These are phyloP conservation scores for Rhizomucor miehei DNA, from an alignment of 371 early-diverging fungal species.

Conservation along the genomic window DNA sequence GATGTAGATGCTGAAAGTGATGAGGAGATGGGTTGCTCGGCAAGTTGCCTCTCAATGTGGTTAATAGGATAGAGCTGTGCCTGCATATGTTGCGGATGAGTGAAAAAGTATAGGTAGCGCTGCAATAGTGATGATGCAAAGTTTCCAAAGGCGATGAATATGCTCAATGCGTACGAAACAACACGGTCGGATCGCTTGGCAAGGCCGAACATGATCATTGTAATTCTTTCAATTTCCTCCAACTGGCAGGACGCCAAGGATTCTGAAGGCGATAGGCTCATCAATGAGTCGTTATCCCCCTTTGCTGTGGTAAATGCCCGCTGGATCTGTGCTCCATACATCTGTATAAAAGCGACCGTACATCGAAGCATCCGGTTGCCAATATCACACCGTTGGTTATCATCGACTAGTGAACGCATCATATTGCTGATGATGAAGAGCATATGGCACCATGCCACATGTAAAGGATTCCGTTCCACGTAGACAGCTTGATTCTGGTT, in stretches of 20 bases:
- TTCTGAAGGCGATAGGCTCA: conserved; percentile 28
- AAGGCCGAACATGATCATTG: conserved; percentile 31
- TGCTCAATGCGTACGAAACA: conserved; percentile 16
- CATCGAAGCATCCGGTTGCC: conserved; percentile 17
- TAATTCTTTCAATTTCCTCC: conserved; percentile 38
- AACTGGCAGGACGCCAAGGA: conserved; percentile 33
- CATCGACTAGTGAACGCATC: conserved; percentile 15
- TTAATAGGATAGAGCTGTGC: conserved; percentile 39
- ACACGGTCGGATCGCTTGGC: conserved; percentile 20
- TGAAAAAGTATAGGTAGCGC: conserved; percentile 40
- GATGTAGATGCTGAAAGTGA: background rate
- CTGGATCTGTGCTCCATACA: conserved; percentile 40
- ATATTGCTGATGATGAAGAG: conserved; percentile 32
- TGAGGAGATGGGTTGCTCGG: conserved; percentile 14
- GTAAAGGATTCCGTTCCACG: conserved; percentile 38
- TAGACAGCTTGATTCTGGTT: conserved; percentile 5
- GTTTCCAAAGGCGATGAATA: conserved; percentile 35
- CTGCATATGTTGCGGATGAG: conserved; percentile 43
- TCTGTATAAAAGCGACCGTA: conserved; percentile 26
- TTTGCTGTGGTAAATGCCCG: conserved; percentile 30
- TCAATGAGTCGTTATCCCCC: conserved; percentile 17
- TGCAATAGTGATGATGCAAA: conserved; percentile 30
- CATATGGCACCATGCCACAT: conserved; percentile 39
- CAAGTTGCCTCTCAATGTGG: conserved; percentile 26
- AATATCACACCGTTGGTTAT: conserved; percentile 3